Conservation (phyloP, 176 grass and related monocot genomes). For the Oryza glaberrima region DNA sequence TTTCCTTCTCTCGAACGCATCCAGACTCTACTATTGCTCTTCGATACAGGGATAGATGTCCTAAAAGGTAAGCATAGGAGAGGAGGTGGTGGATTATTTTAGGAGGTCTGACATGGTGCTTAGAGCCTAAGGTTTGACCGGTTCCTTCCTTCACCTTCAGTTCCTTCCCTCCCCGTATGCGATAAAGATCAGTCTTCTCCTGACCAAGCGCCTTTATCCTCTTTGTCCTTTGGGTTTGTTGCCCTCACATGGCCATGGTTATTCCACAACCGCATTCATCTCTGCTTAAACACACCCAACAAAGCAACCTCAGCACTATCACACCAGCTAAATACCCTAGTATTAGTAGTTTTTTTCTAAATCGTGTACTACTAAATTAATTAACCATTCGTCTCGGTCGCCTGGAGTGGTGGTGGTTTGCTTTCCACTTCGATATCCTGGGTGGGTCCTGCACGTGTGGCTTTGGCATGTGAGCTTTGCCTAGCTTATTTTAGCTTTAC, state of each 20-base stretch:
- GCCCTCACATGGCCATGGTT: constrained; percentile 39
- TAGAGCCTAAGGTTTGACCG: constrained; percentile 44
- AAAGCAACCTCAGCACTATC: background rate
- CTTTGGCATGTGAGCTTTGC: constrained; percentile 6
- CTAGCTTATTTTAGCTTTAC: background rate
- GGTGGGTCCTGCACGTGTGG: constrained; percentile 8
- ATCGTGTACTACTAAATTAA: background rate
- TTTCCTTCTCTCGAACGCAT: too few species aligned
- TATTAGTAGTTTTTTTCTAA: background rate
- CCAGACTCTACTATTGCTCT: too few species aligned
- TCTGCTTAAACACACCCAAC: background rate
- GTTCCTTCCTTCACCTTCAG: background rate
- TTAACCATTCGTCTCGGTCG: background rate
- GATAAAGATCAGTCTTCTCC: constrained; percentile 3
- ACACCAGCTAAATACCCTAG: background rate
- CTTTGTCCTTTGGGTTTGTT: background rate
- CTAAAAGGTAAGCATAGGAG: background rate
- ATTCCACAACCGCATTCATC: background rate
- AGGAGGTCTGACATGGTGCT: constrained; percentile 17
- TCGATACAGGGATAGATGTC: too few species aligned
- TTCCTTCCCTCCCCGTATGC: background rate
- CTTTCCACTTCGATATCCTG: constrained; percentile 9
- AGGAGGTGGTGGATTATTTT: background rate
- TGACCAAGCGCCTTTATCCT: background rate
- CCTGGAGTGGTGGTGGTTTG: background rate